Conservation (phyloP, 495 filamentous ascomycete species). For the Usnea hakonensis region DNA sequence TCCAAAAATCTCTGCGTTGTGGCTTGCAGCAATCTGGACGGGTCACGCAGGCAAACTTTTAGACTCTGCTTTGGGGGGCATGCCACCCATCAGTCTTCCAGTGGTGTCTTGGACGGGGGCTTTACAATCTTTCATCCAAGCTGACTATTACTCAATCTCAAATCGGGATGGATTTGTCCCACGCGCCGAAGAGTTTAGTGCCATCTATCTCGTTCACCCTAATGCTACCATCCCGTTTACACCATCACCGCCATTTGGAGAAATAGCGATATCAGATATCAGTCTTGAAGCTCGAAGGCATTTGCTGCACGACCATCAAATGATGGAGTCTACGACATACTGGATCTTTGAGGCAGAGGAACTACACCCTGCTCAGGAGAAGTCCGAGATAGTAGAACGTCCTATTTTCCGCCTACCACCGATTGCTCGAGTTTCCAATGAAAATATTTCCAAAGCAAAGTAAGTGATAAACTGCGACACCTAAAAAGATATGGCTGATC, state of each 20-base stretch:
- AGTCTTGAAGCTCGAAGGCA: not conserved
- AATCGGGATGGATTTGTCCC: not conserved
- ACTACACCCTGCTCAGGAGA: too few species aligned
- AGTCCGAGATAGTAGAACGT: too few species aligned
- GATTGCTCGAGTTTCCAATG: too few species aligned
- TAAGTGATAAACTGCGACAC: too few species aligned
- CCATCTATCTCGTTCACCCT: not conserved
- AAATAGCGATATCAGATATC: not conserved
- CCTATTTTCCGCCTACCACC: too few species aligned
- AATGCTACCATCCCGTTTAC: not conserved
- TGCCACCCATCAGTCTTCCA: constrained; percentile 16
- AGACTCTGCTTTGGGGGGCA: not conserved
- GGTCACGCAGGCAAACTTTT: not conserved
- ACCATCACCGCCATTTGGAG: not conserved
- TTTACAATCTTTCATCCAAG: constrained; percentile 21
- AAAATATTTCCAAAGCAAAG: too few species aligned
- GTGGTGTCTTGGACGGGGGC: constrained; percentile 20
- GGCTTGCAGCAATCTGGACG: not conserved
- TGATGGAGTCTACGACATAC: too few species aligned
- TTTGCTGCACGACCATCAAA: not conserved
- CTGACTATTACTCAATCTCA: constrained; percentile 10
- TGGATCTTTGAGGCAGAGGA: too few species aligned
- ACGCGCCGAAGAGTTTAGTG: not conserved
- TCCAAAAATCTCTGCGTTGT: not conserved
- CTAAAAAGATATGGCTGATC: too few species aligned